Conservation (phyloP, 2,329 filamentous ascomycete species). For the Claviceps maximensis region DNA sequence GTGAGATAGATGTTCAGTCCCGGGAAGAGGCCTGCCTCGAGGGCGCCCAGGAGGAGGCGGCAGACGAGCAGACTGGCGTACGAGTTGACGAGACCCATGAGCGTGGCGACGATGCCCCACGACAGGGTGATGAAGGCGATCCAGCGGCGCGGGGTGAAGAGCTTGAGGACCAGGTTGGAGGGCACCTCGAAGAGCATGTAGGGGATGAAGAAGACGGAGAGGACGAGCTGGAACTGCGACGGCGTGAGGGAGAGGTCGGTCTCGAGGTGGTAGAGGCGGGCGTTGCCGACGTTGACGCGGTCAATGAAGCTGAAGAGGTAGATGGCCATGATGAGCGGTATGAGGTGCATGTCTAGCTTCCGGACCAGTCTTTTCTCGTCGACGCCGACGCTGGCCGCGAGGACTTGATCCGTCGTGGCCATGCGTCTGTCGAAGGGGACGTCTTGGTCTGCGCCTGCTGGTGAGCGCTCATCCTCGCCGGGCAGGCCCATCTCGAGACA, state of each 20-base stretch:
- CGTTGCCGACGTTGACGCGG: conserved; percentile 62
- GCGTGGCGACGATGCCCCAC: conserved; percentile 58
- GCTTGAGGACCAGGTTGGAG: conserved; percentile 51
- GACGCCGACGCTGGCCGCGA: no score
- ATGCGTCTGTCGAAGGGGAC: neutral
- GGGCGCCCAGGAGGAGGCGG: conserved; percentile 52
- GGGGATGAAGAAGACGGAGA: conserved; percentile 56
- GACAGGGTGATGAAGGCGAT: conserved; percentile 48
- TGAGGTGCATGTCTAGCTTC: conserved; percentile 50
- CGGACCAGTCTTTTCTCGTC: conserved; percentile 31
- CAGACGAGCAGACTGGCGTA: conserved; percentile 55
- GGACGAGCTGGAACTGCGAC: conserved; percentile 55
- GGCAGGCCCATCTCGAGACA: no score
- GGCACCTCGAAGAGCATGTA: conserved; percentile 50
- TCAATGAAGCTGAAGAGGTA: conserved; percentile 70
- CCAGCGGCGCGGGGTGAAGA: conserved; percentile 48
- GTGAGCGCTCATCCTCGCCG: no score
- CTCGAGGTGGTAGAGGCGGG: conserved; percentile 51
- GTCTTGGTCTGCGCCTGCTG: no score
- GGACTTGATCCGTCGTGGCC: no score
- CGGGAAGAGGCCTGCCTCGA: conserved; percentile 59
- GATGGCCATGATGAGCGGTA: conserved; percentile 53
- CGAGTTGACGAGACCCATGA: conserved; percentile 53
- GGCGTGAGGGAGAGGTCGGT: conserved; percentile 45
- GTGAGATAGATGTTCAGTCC: conserved; percentile 58